phyloP scores from a whole-genome alignment of 176 grass and related monocot species.

The Tillandsia leiboldiana region DNA sequence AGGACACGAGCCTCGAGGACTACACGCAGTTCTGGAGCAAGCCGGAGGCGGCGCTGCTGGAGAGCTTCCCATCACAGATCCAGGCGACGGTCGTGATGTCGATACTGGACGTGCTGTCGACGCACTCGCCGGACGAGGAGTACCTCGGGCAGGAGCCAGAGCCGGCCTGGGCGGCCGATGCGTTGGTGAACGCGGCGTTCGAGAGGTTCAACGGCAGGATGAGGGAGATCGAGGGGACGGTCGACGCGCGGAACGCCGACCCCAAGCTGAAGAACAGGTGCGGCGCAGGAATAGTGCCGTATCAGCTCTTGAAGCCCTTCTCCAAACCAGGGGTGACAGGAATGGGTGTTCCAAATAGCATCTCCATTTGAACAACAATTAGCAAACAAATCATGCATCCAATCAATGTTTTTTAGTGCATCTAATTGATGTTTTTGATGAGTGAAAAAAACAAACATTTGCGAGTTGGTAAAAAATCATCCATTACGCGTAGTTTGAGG shows the following conservation, averaged over 20 bases:
- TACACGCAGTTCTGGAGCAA: slow-evolving; percentile 31
- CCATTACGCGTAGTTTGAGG: no score
- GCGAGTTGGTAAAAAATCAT: no score
- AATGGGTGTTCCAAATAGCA: slow-evolving; percentile 78
- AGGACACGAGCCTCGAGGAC: slow-evolving; percentile 30
- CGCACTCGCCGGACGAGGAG: slow-evolving; percentile 86
- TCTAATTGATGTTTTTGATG: no score
- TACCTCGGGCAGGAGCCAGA: slow-evolving; percentile 55
- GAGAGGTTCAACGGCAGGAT: slow-evolving; percentile 64
- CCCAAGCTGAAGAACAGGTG: slow-evolving; percentile 44
- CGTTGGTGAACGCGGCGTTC: slow-evolving; percentile 51
- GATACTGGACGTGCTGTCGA: slow-evolving; percentile 64
- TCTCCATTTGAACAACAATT: slow-evolving; percentile 49
- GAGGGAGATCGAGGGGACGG: slow-evolving; percentile 62
- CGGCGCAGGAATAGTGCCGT: slow-evolving; percentile 72
- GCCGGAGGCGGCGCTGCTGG: slow-evolving; percentile 49
- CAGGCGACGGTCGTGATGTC: slow-evolving; percentile 65
- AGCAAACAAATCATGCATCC: background rate
- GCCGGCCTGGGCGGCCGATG: slow-evolving; percentile 46
- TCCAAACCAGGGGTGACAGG: slow-evolving; percentile 75
- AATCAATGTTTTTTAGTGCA: no score
- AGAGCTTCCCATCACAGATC: slow-evolving; percentile 48
- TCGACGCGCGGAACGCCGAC: slow-evolving; percentile 57
- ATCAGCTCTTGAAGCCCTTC: slow-evolving; percentile 81
- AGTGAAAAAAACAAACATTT: no score